These are phyloP conservation scores for Psilocybe cubensis DNA, from an alignment of 768 basidiomycete species.

Conservation along the genomic window DNA sequence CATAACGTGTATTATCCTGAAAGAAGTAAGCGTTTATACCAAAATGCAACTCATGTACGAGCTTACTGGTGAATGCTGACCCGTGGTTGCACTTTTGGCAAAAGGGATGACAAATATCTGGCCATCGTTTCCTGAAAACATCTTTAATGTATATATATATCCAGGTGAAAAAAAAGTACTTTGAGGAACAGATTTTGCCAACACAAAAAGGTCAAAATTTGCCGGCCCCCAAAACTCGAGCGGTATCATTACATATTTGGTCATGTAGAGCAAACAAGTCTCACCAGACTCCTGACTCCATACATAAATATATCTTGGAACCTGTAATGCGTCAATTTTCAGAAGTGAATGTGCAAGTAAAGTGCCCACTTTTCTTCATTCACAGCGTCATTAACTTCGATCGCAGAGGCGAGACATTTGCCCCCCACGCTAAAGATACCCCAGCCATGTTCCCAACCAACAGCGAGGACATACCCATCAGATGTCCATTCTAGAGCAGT, in stretches of 20 bases:
- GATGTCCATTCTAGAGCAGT: constrained; percentile 87
- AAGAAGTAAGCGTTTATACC: neutral
- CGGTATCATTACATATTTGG: neutral
- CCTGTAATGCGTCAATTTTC: constrained; percentile 25
- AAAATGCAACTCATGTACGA: neutral
- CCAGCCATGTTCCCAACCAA: constrained; percentile 92
- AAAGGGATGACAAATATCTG: constrained; percentile 90
- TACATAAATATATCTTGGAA: constrained; percentile 89
- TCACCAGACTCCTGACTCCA: constrained; percentile 75
- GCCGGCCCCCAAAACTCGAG: constrained; percentile 91
- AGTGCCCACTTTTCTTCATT: constrained; percentile 53
- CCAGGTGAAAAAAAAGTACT: constrained; percentile 40
- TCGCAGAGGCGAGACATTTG: constrained; percentile 78
- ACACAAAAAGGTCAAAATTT: constrained; percentile 84
- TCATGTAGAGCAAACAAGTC: constrained; percentile 21
- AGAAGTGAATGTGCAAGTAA: constrained; percentile 5
- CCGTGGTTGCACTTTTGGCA: constrained; percentile 92
- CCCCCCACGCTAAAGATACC: constrained; percentile 90
- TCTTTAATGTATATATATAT: neutral
- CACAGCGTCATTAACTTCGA: constrained; percentile 66
- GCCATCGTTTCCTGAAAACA: constrained; percentile 52
- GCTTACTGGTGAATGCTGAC: constrained; percentile 88
- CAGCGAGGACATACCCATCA: constrained; percentile 93
- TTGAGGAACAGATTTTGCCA: constrained; percentile 57
- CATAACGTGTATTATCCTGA: constrained; percentile 96